Evolutionary conservation across 169 alveolate species (phyloP).

Genomic region (Besnoitia besnoiti): DNA sequence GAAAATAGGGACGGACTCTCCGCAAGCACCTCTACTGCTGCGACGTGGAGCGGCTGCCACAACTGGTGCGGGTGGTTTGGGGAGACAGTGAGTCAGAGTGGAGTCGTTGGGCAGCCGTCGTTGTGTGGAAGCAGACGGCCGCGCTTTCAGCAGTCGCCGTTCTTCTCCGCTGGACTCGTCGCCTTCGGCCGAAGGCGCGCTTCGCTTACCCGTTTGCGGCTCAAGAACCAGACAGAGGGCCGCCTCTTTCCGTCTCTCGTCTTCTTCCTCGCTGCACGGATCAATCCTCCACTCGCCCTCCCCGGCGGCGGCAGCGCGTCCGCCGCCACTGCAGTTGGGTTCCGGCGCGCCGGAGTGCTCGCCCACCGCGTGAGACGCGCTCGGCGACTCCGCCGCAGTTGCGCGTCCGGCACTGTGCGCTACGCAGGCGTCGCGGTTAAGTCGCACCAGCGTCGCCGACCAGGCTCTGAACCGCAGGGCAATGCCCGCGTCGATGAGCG

Average conservation of each 20-base stretch:
- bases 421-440: background rate
- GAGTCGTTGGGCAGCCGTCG: too few species aligned
- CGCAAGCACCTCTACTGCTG: too few species aligned
- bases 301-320: background rate
- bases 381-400: too few species aligned
- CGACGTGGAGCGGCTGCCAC: too few species aligned
- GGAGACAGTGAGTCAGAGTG: too few species aligned
- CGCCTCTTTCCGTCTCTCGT: background rate
- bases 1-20: too few species aligned
- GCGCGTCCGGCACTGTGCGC: background rate
- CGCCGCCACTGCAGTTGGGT: background rate
- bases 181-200: background rate
- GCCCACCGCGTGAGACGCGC: background rate
- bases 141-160: too few species aligned
- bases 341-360: background rate
- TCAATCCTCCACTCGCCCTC: background rate
- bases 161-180: too few species aligned
- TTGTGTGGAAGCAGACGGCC: too few species aligned
- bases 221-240: background rate
- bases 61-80: too few species aligned
- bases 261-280: conserved; percentile 21
- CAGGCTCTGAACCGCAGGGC: conserved; percentile 34
- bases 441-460: background rate
- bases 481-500: conserved; percentile 26
- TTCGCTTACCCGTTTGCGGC: background rate